Percentiles rank a stretch among this genome's conserved stretches.
phyloP scores from a whole-genome alignment of 2,329 filamentous ascomycete species.

The Arthroderma sp. region DNA sequence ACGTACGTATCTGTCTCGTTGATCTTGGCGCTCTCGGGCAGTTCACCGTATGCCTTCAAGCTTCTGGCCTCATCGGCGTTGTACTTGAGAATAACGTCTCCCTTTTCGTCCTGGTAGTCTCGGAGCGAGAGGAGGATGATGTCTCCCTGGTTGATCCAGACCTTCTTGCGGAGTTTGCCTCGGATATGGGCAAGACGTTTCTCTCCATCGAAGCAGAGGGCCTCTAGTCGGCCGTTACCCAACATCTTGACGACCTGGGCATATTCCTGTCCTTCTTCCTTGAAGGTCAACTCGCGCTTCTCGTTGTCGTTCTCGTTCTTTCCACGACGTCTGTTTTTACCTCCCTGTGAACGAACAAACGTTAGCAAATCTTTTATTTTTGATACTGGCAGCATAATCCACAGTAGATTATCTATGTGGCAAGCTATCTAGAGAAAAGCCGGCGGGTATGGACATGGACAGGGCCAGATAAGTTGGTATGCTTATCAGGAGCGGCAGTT shows the following conservation, averaged over 20 bases:
- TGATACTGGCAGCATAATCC: too few relatives aligned
- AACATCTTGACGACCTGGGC: conserved; percentile 92
- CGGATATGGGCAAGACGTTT: conserved; percentile 77
- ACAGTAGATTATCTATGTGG: not conserved
- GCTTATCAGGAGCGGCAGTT: conserved; percentile 5
- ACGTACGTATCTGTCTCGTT: conserved; percentile 94
- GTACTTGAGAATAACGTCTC: conserved; percentile 91
- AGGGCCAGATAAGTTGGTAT: conserved; percentile 11
- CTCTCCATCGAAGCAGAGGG: conserved; percentile 87
- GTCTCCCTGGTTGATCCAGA: conserved; percentile 98
- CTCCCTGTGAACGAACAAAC: conserved; percentile 48
- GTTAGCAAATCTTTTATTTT: not conserved
- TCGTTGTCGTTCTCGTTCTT: conserved; percentile 99
- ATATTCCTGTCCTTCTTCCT: conserved; percentile 91
- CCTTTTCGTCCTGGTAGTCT: conserved; percentile 90
- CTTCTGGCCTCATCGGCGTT: conserved; percentile 87
- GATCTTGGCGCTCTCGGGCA: conserved; percentile 97
- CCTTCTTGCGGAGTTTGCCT: conserved; percentile 98
- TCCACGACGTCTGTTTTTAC: conserved; percentile 95
- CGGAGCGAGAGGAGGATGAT: conserved; percentile 80
- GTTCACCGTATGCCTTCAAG: conserved; percentile 92
- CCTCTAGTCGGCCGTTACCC: conserved; percentile 85
- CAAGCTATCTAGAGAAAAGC: not conserved
- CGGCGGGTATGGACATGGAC: not conserved
- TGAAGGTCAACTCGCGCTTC: conserved; percentile 97